Evolutionary conservation across 2,329 filamentous ascomycete genomes (phyloP).

Genomic region (Fusarium denticulatum): DNA sequence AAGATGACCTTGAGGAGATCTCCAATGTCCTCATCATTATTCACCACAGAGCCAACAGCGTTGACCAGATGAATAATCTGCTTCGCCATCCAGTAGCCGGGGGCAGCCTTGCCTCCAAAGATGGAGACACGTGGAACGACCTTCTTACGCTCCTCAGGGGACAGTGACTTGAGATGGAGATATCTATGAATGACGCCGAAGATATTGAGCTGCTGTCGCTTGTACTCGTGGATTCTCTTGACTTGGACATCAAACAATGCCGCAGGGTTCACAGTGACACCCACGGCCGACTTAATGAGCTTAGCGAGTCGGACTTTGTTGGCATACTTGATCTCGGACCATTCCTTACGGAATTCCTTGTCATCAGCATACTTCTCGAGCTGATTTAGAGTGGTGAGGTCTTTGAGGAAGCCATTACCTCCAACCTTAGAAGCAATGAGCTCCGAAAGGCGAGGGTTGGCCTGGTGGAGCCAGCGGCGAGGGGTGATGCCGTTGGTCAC

Average conservation of each 20-base stretch:
- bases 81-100: slow-evolving; percentile 99
- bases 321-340: slow-evolving; percentile 94
- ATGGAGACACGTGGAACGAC: slow-evolving; percentile 89
- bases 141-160: slow-evolving; percentile 85
- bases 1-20: slow-evolving; percentile 97
- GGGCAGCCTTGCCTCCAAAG: slow-evolving; percentile 97
- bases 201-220: slow-evolving; percentile 98
- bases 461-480: slow-evolving; percentile 95
- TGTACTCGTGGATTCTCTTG: slow-evolving; percentile 99
- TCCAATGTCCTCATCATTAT: slow-evolving; percentile 90
- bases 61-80: slow-evolving; percentile 98
- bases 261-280: slow-evolving; percentile 84
- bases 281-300: slow-evolving; percentile 85
- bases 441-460: slow-evolving; percentile 90
- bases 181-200: slow-evolving; percentile 98
- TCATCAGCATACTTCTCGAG: slow-evolving; percentile 87
- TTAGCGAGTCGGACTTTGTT: slow-evolving; percentile 95
- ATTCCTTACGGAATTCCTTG: slow-evolving; percentile 90
- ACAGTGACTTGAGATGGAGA: slow-evolving; percentile 86
- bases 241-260: slow-evolving; percentile 97
- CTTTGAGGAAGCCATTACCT: slow-evolving; percentile 85
- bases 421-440: slow-evolving; percentile 92
- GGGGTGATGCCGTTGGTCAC: slow-evolving; percentile 99
- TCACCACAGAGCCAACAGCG: slow-evolving; percentile 87
- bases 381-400: slow-evolving; percentile 86